Evolutionary conservation across 306 rosid species (phyloP).

Genomic region (Elaeagnus macrophylla): DNA sequence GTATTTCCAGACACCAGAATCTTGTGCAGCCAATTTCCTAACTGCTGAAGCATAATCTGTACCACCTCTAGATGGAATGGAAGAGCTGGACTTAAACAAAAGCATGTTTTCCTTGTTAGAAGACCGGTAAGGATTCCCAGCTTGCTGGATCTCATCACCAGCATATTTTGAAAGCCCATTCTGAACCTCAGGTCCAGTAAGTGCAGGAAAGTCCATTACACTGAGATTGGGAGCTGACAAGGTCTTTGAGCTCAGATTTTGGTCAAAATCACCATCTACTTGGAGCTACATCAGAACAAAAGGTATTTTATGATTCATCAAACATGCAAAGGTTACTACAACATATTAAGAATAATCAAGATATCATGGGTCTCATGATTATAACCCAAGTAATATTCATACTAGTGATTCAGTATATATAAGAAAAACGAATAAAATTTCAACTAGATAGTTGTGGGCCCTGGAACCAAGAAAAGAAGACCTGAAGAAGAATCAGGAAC

Average conservation of each 20-base stretch:
- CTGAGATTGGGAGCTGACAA: constrained; percentile 63
- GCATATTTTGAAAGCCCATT: constrained; percentile 44
- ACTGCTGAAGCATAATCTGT: constrained; percentile 88
- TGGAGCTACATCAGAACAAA: constrained; percentile 57
- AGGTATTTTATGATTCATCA: constrained; percentile 11
- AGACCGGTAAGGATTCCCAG: constrained; percentile 42
- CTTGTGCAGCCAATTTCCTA: constrained; percentile 83
- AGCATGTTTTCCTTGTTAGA: constrained; percentile 64
- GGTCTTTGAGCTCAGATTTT: constrained; percentile 62
- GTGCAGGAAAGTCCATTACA: constrained; percentile 84
- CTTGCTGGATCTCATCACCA: constrained; percentile 66
- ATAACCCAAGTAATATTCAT: constrained; percentile 8
- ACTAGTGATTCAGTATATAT: constrained; percentile 5
- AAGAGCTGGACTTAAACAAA: constrained; percentile 63
- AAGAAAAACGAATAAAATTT: not conserved
- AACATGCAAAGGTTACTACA: not conserved
- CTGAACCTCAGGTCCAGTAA: constrained; percentile 46
- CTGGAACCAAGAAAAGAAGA: constrained; percentile 10
- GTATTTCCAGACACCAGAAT: constrained; percentile 85
- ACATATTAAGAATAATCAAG: constrained; percentile 14
- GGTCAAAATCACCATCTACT: constrained; percentile 71
- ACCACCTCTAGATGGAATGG: constrained; percentile 63
- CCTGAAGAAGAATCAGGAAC: not conserved
- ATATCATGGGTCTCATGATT: not conserved
- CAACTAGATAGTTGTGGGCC: constrained; percentile 6